These are phyloP conservation scores for Kentomonas sorsogonicus DNA, from an alignment of 208 protist species.

Conservation along the genomic window DNA sequence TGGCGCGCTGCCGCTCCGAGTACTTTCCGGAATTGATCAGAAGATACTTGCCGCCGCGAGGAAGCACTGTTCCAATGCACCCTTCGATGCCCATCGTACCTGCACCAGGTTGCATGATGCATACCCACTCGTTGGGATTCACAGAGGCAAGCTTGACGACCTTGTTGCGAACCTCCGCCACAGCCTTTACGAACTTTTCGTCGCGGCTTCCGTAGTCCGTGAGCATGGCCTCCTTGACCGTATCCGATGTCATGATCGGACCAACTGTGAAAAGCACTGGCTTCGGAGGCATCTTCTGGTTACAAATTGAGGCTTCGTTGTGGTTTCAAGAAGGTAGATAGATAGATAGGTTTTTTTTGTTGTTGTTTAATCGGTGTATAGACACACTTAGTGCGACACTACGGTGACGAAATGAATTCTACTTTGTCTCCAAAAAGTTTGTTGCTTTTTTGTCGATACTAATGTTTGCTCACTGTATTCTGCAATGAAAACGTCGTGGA, in stretches of 20 bases:
- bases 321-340: too few species aligned
- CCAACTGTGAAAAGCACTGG: slow-evolving; percentile 83
- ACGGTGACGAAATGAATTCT: too few species aligned
- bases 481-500: too few species aligned
- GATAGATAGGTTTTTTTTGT: background rate
- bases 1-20: slow-evolving; percentile 64
- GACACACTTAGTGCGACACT: too few species aligned
- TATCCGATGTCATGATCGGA: slow-evolving; percentile 67
- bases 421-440: too few species aligned
- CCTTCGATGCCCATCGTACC: slow-evolving; percentile 84
- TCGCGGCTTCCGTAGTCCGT: slow-evolving; percentile 82
- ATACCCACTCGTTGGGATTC: slow-evolving; percentile 43
- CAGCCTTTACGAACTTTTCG: slow-evolving; percentile 60
- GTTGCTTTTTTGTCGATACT: too few species aligned
- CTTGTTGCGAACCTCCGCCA: slow-evolving; percentile 56
- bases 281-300: slow-evolving; percentile 15
- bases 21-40: slow-evolving; percentile 84
- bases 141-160: slow-evolving; percentile 46
- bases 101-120: slow-evolving; percentile 73
- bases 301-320: too few species aligned
- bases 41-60: slow-evolving; percentile 58
- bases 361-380: too few species aligned
- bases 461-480: too few species aligned
- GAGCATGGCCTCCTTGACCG: slow-evolving; percentile 75
- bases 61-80: slow-evolving; percentile 65